These are phyloP conservation scores for Paracoccidioides lutzii DNA, from an alignment of 2,329 filamentous ascomycete genomes.

Conservation along the genomic window DNA sequence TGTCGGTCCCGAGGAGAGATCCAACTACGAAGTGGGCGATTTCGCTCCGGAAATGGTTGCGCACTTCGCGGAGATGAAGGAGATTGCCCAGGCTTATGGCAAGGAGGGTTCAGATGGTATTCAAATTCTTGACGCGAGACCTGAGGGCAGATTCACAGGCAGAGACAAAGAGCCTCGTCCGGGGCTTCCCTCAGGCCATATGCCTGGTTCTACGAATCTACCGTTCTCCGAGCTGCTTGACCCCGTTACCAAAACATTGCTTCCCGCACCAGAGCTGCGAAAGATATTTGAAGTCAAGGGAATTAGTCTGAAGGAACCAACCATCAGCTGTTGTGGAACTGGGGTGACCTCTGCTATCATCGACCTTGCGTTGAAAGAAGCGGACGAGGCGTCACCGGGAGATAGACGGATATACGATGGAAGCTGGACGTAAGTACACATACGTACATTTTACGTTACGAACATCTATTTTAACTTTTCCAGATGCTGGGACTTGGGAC, in stretches of 20 bases:
- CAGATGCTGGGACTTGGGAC: conserved; percentile 3
- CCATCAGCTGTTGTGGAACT: conserved; percentile 82
- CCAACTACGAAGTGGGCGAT: conserved; percentile 39
- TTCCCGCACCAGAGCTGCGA: conserved; percentile 57
- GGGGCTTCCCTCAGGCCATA: conserved; percentile 78
- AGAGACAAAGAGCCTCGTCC: conserved; percentile 74
- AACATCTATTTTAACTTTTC: conserved; percentile 8
- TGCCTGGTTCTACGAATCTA: conserved; percentile 74
- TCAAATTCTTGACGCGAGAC: conserved; percentile 80
- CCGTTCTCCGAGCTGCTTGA: conserved; percentile 72
- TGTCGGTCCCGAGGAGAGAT: conserved; percentile 25
- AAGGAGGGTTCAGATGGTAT: conserved; percentile 74
- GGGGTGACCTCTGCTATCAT: conserved; percentile 88
- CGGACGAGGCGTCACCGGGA: conserved; percentile 55
- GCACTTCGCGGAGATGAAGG: conserved; percentile 68
- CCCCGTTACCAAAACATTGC: conserved; percentile 65
- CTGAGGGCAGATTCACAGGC: conserved; percentile 67
- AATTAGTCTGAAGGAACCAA: conserved; percentile 63
- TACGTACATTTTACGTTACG: neutral
- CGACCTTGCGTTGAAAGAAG: conserved; percentile 71
- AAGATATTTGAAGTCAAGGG: conserved; percentile 69
- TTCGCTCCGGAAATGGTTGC: conserved; percentile 55
- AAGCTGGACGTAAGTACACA: conserved; percentile 80
- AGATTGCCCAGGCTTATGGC: conserved; percentile 60
- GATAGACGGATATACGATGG: conserved; percentile 79